Base-by-base conservation (phyloP, 306 rosid species). In the Malus sylvestris region DNA sequence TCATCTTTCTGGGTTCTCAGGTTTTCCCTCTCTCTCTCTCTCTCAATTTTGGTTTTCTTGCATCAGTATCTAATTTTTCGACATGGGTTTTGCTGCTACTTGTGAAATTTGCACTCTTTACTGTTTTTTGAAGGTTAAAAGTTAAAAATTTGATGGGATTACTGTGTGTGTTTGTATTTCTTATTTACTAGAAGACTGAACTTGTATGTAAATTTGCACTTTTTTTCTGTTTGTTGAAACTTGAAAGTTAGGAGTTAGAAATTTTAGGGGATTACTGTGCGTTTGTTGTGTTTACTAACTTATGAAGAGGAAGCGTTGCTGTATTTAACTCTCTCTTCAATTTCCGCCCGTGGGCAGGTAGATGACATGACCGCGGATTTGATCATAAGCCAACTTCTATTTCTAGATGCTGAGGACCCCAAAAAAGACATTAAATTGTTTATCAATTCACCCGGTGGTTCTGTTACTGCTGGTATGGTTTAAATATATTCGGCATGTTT, bases 401-500 rank as follows among this genome's bases (percentile, higher is more conserved):
- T 95, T 84, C 87, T 95, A 78, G 98, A 95, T 85, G 97, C 91
- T 38, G 98, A 90, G 75, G 97, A 95, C 83, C 64, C 98, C 2
- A 87, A 78, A 64, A 92, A 90, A 77, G 97, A 92, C 70, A 95
- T 95, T 57, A 95, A 82, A 79, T 75, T 92, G 84, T 89, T 95
- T 72, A 95, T 95, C 78, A 95, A 90, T 83, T 95, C 97, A 51
- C 98, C 98, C 4, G 98, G 98, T 79, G 98, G 98, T 76, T 92
- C 97, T 74, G 85, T 92, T 70, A 94, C 98, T 76, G 93, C 98
- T 71, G 96, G 97, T 94, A 91, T 71, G 85, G 74, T 27, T 60
- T 20, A 42, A 53, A 55, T 79, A 58, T 61, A 64, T 40, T 73
- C 27, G 2, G 10, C 25, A 29, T 57, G 68, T 18, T 67, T 71